These are phyloP conservation scores for Graphilbum sp. DNA, from an alignment of 2,329 filamentous ascomycete species.

Conservation along the genomic window DNA sequence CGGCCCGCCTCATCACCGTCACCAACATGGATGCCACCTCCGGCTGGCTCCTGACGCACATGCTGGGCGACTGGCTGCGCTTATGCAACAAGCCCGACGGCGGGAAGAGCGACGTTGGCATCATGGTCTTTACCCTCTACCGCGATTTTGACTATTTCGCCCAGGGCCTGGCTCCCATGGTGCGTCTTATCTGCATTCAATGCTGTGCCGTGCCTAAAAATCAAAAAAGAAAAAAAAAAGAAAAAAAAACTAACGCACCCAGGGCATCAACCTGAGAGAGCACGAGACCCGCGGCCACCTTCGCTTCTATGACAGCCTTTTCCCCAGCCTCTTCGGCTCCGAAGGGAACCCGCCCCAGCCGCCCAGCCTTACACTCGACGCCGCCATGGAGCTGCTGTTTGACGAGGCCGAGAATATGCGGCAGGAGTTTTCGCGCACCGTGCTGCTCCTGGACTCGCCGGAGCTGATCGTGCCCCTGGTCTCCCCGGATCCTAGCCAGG, in stretches of 20 bases:
- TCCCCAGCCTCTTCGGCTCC: slow-evolving; percentile 3
- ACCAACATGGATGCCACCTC: slow-evolving; percentile 4
- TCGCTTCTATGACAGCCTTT: slow-evolving; percentile 6
- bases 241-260: neutral
- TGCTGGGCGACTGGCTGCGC: slow-evolving; percentile 7
- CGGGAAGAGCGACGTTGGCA: slow-evolving; percentile 3
- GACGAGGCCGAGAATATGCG: slow-evolving; percentile 5
- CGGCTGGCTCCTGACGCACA: slow-evolving; percentile 6
- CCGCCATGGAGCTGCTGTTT: slow-evolving; percentile 5
- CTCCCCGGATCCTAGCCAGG: neutral
- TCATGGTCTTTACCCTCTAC: slow-evolving; percentile 7
- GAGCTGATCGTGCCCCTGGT: slow-evolving; percentile 5
- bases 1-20: neutral
- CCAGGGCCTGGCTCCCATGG: slow-evolving; percentile 4
- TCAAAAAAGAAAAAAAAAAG: no score
- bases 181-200: no score
- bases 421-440: slow-evolving; percentile 1
- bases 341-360: neutral
- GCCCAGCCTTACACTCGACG: slow-evolving; percentile 1
- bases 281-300: slow-evolving; percentile 6
- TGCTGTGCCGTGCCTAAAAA: no score
- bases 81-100: neutral
- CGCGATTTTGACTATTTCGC: slow-evolving; percentile 7
- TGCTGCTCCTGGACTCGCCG: slow-evolving; percentile 8
- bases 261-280: slow-evolving; percentile 7